A percentile compares a stretch with the other conserved stretches of the same genome.
Evolutionary conservation across 2,329 filamentous ascomycete species (phyloP).

Genomic region (Elsinoe arachidis): DNA sequence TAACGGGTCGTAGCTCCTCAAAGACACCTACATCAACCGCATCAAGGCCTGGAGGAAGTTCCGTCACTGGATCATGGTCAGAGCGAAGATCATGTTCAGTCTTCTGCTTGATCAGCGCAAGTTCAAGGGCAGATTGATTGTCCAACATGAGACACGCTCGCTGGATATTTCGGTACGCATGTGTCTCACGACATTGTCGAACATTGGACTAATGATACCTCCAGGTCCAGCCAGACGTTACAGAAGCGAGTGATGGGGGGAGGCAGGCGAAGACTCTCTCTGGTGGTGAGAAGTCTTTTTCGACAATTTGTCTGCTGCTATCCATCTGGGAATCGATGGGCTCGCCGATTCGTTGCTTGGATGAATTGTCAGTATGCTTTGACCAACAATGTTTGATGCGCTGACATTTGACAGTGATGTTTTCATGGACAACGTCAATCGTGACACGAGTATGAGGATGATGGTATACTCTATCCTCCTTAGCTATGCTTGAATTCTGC

Average conservation of each 20-base stretch:
- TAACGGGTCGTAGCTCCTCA: conserved; percentile 36
- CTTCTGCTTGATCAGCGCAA: conserved; percentile 83
- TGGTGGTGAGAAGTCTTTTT: conserved; percentile 95
- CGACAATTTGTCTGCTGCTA: conserved; percentile 85
- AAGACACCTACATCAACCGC: conserved; percentile 57
- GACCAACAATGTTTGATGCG: conserved; percentile 22
- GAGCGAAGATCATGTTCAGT: conserved; percentile 75
- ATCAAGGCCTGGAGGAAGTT: conserved; percentile 72
- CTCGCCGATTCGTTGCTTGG: conserved; percentile 83
- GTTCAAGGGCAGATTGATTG: conserved; percentile 71
- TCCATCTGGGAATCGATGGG: conserved; percentile 98
- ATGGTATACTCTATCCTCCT: conserved; percentile 48
- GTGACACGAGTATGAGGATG: conserved; percentile 87
- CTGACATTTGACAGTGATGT: conserved; percentile 51
- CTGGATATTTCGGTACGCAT: conserved; percentile 51
- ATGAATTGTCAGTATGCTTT: conserved; percentile 57
- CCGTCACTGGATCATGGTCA: conserved; percentile 74
- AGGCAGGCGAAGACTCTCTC: conserved; percentile 86
- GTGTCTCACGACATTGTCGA: too few relatives aligned
- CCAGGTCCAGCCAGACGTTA: conserved; percentile 58
- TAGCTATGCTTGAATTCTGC: conserved; percentile 19
- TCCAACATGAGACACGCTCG: conserved; percentile 66
- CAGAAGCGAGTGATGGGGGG: conserved; percentile 58
- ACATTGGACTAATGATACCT: not conserved
- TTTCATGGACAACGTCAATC: conserved; percentile 97